phyloP scores from a whole-genome alignment of 495 filamentous ascomycete genomes.

The Penicillium diatomitis region DNA sequence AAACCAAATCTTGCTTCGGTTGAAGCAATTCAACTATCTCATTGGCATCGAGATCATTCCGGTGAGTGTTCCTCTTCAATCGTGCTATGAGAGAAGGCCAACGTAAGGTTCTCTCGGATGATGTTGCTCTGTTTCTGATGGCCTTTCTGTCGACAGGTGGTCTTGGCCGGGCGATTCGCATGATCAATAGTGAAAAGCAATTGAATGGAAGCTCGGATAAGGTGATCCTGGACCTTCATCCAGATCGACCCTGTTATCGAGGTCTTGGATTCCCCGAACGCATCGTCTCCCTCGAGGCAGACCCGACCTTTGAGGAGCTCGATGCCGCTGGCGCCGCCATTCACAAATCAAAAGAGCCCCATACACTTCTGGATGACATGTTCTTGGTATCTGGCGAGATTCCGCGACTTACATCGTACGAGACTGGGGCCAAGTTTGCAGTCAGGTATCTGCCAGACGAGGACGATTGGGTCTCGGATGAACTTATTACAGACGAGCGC shows the following conservation, averaged over 20 bases:
- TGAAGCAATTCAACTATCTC: slow-evolving; percentile 65
- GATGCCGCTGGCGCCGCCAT: slow-evolving; percentile 37
- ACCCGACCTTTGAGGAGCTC: slow-evolving; percentile 48
- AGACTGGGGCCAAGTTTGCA: slow-evolving; percentile 40
- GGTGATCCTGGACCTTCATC: slow-evolving; percentile 46
- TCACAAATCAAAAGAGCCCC: slow-evolving; percentile 32
- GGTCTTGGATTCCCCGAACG: slow-evolving; percentile 36
- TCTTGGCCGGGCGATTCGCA: slow-evolving; percentile 33
- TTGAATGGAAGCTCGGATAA: slow-evolving; percentile 15
- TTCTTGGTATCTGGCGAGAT: slow-evolving; percentile 53
- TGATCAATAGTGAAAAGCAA: slow-evolving; percentile 40
- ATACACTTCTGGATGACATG: slow-evolving; percentile 45
- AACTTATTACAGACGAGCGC: slow-evolving; percentile 48
- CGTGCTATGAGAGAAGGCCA: too few relatives aligned
- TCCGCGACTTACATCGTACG: slow-evolving; percentile 44
- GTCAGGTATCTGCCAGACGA: slow-evolving; percentile 37
- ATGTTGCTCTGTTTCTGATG: too few relatives aligned
- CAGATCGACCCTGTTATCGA: slow-evolving; percentile 44
- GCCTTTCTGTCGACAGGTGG: slow-evolving; percentile 27
- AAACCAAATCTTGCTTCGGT: slow-evolving; percentile 51
- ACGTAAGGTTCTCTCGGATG: too few relatives aligned
- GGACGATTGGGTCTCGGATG: slow-evolving; percentile 45
- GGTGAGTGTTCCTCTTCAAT: slow-evolving; percentile 15
- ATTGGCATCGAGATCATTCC: slow-evolving; percentile 58
- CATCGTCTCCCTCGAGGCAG: slow-evolving; percentile 46